Conservation (phyloP, 2,329 filamentous ascomycete species). For the Phialemonium atrogriseum region DNA sequence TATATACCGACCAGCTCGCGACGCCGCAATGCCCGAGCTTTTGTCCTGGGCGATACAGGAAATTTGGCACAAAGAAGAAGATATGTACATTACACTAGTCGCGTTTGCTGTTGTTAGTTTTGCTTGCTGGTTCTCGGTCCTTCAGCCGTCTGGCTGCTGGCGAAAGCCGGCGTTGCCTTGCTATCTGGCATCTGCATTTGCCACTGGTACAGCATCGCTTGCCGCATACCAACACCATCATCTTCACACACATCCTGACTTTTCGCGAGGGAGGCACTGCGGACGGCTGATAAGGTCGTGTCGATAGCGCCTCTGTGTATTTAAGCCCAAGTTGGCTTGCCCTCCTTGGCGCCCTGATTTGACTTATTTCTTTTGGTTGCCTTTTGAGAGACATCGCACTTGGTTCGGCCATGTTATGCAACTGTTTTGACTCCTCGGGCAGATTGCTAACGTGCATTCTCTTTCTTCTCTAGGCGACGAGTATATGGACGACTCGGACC, state of each 20-base stretch:
- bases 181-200: slow-evolving; percentile 20
- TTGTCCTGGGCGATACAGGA: slow-evolving; percentile 29
- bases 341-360: no score
- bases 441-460: slow-evolving; percentile 13
- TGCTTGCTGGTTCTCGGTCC: slow-evolving; percentile 33
- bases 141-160: slow-evolving; percentile 29
- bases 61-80: slow-evolving; percentile 33
- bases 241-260: slow-evolving; percentile 17
- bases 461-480: slow-evolving; percentile 44
- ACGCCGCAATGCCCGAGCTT: slow-evolving; percentile 15
- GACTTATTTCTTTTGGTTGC: no score
- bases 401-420: no score
- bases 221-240: slow-evolving; percentile 21
- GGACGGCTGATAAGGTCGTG: no score
- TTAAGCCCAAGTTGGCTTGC: no score
- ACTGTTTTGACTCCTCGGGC: no score
- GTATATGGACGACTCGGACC: slow-evolving; percentile 48
- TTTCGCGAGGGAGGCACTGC: no score
- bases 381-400: no score
- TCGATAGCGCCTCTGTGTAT: no score
- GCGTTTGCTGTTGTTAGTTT: slow-evolving; percentile 31
- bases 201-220: slow-evolving; percentile 26
- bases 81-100: slow-evolving; percentile 50
- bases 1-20: slow-evolving; percentile 25
- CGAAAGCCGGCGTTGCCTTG: slow-evolving; percentile 25